phyloP scores from a whole-genome alignment of 2,329 filamentous ascomycete species.

The Xylaria sp. region DNA sequence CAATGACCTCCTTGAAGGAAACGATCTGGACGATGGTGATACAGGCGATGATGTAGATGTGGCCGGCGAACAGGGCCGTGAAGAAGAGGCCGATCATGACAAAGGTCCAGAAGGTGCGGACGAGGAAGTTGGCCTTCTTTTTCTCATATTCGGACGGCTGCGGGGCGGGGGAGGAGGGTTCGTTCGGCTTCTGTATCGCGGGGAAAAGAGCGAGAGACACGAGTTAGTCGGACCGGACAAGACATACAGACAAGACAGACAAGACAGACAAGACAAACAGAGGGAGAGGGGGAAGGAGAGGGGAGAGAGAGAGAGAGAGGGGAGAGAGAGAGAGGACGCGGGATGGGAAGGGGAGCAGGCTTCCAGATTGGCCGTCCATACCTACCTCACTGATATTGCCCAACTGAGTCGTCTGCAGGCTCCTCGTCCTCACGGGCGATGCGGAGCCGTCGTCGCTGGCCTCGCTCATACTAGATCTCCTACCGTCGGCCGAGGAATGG shows the following conservation, averaged over 20 bases:
- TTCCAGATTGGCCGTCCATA: conserved; percentile 41
- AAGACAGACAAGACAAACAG: too few species aligned
- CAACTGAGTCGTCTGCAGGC: conserved; percentile 43
- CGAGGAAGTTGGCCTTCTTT: conserved; percentile 98
- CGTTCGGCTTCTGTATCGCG: conserved; percentile 55
- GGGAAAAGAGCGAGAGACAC: neutral
- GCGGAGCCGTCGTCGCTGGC: conserved; percentile 68
- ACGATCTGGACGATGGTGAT: conserved; percentile 95
- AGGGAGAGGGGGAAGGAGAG: conserved; percentile 40
- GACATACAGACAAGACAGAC: too few species aligned
- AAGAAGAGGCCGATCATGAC: conserved; percentile 98
- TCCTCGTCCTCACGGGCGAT: conserved; percentile 47
- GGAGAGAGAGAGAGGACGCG: too few species aligned
- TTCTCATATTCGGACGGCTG: conserved; percentile 84
- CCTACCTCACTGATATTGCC: conserved; percentile 54
- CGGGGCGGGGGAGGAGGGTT: conserved; percentile 46
- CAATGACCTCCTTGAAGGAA: conserved; percentile 99
- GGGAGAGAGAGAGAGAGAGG: too few species aligned
- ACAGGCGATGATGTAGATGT: conserved; percentile 95
- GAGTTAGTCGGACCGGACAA: neutral
- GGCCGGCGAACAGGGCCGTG: conserved; percentile 89
- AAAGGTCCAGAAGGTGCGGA: conserved; percentile 95
- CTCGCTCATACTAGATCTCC: conserved; percentile 77
- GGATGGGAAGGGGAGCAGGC: neutral
- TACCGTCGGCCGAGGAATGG: conserved; percentile 58